phyloP scores from a whole-genome alignment of 371 early-diverging fungal genomes.

The Circinella umbellata region DNA sequence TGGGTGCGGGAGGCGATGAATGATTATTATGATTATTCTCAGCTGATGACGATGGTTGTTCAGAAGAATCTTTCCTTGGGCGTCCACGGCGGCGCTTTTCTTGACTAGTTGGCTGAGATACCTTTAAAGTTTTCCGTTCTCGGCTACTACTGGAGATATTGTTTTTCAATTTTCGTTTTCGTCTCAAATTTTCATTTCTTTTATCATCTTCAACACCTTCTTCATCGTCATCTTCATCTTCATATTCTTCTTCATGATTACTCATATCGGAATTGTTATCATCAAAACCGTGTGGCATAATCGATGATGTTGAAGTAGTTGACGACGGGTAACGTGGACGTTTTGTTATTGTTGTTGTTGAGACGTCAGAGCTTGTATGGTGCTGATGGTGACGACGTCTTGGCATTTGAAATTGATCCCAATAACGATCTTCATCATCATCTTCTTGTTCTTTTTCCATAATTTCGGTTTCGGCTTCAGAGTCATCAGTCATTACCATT shows the following conservation, averaged over 20 bases:
- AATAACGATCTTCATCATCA: conserved; percentile 25
- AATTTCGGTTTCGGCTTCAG: conserved; percentile 22
- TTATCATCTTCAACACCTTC: conserved; percentile 1
- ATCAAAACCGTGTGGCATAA: conserved; percentile 11
- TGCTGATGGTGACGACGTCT: conserved; percentile 19
- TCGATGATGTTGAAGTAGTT: conserved; percentile 16
- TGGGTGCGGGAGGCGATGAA: too few species aligned
- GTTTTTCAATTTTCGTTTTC: conserved; percentile 11
- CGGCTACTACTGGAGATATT: not conserved
- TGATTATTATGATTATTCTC: not conserved
- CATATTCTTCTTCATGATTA: conserved; percentile 10
- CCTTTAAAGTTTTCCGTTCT: conserved; percentile 11
- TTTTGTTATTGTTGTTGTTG: conserved; percentile 6
- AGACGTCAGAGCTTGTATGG: not conserved
- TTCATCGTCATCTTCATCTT: conserved; percentile 11
- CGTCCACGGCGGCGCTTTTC: conserved; percentile 22
- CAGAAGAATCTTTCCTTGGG: conserved; percentile 15
- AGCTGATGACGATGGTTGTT: conserved; percentile 13
- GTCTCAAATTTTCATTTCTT: not conserved
- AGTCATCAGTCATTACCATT: conserved; percentile 8
- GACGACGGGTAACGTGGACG: conserved; percentile 18
- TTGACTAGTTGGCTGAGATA: not conserved
- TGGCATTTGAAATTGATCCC: conserved; percentile 15
- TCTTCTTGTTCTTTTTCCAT: conserved; percentile 20
- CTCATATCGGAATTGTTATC: conserved; percentile 15